Base-by-base conservation (phyloP, 352 stramenopile species). In the Nothophytophthora sp. region DNA sequence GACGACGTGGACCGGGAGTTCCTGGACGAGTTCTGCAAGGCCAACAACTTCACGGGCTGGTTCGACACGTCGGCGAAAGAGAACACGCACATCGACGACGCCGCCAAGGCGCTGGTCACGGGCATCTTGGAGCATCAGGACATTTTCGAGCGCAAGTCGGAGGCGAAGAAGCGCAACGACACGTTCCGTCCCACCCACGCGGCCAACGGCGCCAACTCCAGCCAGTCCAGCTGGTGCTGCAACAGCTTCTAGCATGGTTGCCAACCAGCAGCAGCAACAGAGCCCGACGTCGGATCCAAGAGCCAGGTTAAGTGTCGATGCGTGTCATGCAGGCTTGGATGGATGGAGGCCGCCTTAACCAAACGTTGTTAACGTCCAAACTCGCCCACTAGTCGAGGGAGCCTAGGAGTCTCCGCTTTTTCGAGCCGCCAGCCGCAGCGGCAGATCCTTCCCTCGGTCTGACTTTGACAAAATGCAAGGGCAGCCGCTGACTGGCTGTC, bases 51-150 rank as follows among this genome's bases (percentile, higher is more conserved):
- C 65, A 78, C 83, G 5, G 89, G 84, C 22, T 97, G 91, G 91
- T 97, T 96, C 45, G 86, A 95, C 41, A 98, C 91, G 27, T 97
- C 91, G 7, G 91, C 91, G 6, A 97, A 97, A 55, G 81, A 93
- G 44, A 97, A 97, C 56, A 94, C 82, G 46, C 85, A 97, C 65
- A 96, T 98, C 29, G 85, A 96, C 29, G 82, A 96, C 42, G 77
- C 88, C 16, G 77, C 85, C 20, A 93, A 92, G 58, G 80, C 83
- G 30, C 68, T 97, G 19, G 82, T 97, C 29, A 76, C 63, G 35
- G 73, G 75, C 13, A 88, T 94, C 28, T 52, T 96, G 28, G 69
- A 89, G 46, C 86, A 96, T 51, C 61, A 81, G 20, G 85, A 95
- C 34, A 94, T 96, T 52, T 96, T 96, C 40, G 82, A 95, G 64